Conservation (phyloP, 768 basidiomycete species). For the Auriscalpium vulgare region DNA sequence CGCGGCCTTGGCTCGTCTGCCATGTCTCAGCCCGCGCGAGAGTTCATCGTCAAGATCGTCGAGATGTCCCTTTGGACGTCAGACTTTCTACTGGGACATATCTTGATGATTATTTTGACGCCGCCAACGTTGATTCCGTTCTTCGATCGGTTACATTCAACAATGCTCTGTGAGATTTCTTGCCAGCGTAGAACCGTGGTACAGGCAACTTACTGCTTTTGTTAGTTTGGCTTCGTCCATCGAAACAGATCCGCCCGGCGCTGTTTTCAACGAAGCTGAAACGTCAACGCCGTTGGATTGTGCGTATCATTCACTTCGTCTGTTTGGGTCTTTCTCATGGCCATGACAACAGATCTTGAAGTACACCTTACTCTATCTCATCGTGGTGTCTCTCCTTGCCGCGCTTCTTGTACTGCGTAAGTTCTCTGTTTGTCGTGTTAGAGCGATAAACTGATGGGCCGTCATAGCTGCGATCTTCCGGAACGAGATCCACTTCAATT, state of each 20-base stretch:
- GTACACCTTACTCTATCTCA: conserved; percentile 75
- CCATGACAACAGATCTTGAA: conserved; percentile 52
- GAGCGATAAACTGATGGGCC: not conserved
- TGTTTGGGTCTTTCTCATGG: not conserved
- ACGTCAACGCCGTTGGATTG: conserved; percentile 86
- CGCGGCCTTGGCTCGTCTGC: conserved; percentile 84
- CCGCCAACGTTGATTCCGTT: conserved; percentile 86
- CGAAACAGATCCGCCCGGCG: conserved; percentile 88
- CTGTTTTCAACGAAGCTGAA: conserved; percentile 94
- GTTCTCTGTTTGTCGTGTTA: conserved; percentile 27
- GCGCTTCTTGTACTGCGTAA: conserved; percentile 78
- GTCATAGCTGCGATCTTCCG: conserved; percentile 71
- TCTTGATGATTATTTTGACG: conserved; percentile 86
- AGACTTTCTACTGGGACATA: conserved; percentile 81
- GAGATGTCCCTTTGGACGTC: conserved; percentile 94
- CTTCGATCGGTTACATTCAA: conserved; percentile 87
- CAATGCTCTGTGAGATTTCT: conserved; percentile 33
- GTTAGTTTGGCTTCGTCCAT: conserved; percentile 90
- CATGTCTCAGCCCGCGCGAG: conserved; percentile 96
- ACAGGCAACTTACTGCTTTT: not conserved
- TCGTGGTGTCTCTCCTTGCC: conserved; percentile 69
- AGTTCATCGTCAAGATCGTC: conserved; percentile 96
- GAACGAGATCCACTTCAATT: conserved; percentile 66
- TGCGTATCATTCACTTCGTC: conserved; percentile 25
- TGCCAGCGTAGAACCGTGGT: not conserved